These are phyloP conservation scores for Populus simonii DNA, from an alignment of 345 rosid genomes.

Conservation along the genomic window DNA sequence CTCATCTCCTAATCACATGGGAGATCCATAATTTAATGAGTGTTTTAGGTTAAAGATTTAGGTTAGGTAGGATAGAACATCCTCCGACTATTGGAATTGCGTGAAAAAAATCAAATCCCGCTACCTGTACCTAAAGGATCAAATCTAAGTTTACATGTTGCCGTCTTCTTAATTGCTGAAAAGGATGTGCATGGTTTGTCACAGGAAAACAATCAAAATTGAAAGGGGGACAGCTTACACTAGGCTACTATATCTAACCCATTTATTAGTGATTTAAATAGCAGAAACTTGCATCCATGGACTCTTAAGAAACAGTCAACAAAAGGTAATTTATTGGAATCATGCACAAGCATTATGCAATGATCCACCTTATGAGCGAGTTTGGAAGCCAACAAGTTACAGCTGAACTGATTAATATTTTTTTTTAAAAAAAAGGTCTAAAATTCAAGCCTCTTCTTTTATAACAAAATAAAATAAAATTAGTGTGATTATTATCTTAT, in stretches of 20 bases:
- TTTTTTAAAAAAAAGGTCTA: no score
- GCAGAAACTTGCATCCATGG: background rate
- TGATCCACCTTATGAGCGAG: constrained; percentile 9
- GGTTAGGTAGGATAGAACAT: constrained; percentile 53
- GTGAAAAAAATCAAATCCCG: constrained; percentile 15
- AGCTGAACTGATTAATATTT: no score
- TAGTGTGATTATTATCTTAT: background rate
- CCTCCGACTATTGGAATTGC: constrained; percentile 21
- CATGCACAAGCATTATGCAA: constrained; percentile 26
- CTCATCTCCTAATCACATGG: constrained; percentile 37
- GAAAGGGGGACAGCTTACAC: constrained; percentile 9
- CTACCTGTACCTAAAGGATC: constrained; percentile 5
- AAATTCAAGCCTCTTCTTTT: no score
- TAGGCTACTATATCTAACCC: background rate
- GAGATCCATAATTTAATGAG: background rate
- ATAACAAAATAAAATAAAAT: no score
- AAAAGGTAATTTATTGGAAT: constrained; percentile 6
- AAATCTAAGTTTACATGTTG: constrained; percentile 22
- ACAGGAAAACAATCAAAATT: constrained; percentile 22
- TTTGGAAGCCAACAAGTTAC: background rate
- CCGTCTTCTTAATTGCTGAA: constrained; percentile 20
- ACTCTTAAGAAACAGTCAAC: constrained; percentile 6
- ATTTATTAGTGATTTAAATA: background rate
- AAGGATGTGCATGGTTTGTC: constrained; percentile 22
- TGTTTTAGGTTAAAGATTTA: constrained; percentile 17